phyloP scores from a whole-genome alignment of 2,329 filamentous ascomycete genomes.

The Chaetomium sp. region DNA sequence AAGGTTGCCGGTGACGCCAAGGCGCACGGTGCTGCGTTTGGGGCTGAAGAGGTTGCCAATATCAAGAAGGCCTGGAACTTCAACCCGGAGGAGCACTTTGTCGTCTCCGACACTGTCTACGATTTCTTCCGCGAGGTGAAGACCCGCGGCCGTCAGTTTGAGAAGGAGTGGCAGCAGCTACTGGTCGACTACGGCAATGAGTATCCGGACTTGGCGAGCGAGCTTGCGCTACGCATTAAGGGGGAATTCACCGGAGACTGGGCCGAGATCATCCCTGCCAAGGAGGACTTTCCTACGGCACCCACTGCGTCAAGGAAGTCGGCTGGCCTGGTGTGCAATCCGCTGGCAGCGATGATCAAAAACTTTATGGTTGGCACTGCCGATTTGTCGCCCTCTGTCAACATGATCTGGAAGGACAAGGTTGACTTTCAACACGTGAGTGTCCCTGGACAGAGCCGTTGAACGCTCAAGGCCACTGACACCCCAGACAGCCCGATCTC shows the following conservation, averaged over 20 bases:
- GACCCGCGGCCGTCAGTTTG: neutral
- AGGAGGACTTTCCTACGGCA: neutral
- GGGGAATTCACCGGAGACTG: conserved; percentile 7
- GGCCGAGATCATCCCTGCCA: conserved; percentile 4
- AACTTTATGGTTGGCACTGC: conserved; percentile 1
- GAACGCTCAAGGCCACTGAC: neutral
- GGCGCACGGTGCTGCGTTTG: conserved; percentile 3
- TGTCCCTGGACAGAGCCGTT: neutral
- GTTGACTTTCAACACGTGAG: conserved; percentile 6
- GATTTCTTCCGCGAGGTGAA: conserved; percentile 3
- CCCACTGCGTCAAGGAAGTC: conserved; percentile 10
- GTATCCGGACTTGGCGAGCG: neutral
- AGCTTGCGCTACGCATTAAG: conserved; percentile 6
- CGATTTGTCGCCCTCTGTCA: conserved; percentile 6
- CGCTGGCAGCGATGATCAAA: neutral
- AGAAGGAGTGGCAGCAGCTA: neutral
- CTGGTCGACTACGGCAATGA: neutral
- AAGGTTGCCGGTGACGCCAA: conserved; percentile 6
- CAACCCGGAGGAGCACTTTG: neutral
- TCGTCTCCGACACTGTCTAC: neutral
- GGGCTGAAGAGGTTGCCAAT: conserved; percentile 2
- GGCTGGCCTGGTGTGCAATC: conserved; percentile 9
- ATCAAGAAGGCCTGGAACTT: neutral
- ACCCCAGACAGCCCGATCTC: neutral
- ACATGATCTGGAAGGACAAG: conserved; percentile 12